phyloP scores from a whole-genome alignment of 106 monocot genomes.

The Platanthera zijinensis region DNA sequence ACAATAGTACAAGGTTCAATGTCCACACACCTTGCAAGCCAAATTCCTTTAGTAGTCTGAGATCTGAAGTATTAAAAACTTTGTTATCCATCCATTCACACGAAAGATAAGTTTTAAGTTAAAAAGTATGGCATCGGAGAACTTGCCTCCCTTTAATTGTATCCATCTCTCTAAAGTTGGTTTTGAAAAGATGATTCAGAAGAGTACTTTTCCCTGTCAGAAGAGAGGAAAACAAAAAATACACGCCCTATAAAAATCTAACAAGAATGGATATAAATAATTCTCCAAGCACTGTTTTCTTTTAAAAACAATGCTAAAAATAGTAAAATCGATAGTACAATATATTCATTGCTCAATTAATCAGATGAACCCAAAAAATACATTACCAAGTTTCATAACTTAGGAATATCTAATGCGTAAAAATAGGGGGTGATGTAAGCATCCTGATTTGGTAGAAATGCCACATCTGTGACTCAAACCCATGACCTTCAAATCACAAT shows the following conservation, averaged over 20 bases:
- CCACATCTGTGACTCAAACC: neutral
- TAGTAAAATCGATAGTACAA: neutral
- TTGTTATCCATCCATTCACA: neutral
- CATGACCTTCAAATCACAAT: neutral
- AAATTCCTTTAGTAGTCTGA: conserved; percentile 94
- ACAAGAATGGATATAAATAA: neutral
- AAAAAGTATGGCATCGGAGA: conserved; percentile 3
- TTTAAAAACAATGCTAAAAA: neutral
- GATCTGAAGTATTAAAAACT: conserved; percentile 39
- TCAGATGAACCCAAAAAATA: neutral
- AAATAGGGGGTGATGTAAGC: neutral
- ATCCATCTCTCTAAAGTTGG: conserved; percentile 95
- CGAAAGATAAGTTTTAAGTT: neutral
- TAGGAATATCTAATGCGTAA: neutral
- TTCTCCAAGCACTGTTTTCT: neutral
- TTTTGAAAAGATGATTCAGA: conserved; percentile 80
- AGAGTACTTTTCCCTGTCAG: conserved; percentile 90
- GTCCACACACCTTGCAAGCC: conserved; percentile 64
- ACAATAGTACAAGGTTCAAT: conserved; percentile 92
- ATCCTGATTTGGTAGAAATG: neutral
- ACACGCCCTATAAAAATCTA: neutral
- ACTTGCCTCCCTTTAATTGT: conserved; percentile 79
- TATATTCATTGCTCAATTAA: neutral
- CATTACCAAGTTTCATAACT: neutral
- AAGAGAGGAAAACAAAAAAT: neutral